Conservation (phyloP, 305 asterid species). For the Fraxinus baroniana region DNA sequence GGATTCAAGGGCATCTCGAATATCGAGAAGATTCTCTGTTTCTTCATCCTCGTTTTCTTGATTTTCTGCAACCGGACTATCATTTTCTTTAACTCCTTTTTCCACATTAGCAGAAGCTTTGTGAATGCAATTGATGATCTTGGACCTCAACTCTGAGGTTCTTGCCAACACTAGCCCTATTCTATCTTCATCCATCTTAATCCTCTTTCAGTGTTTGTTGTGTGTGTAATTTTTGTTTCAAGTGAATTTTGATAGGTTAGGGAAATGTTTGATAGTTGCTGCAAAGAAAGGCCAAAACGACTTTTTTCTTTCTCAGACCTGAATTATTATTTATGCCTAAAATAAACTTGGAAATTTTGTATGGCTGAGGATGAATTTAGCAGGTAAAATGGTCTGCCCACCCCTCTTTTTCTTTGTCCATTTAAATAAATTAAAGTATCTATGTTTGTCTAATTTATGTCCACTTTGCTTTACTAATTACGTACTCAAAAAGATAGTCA, state of each 20-base stretch:
- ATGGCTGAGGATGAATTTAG: constrained; percentile 20
- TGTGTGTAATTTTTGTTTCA: background rate
- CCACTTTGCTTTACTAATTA: background rate
- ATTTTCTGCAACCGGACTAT: constrained; percentile 30
- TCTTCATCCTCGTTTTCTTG: constrained; percentile 49
- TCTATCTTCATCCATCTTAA: constrained; percentile 67
- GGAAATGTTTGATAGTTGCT: background rate
- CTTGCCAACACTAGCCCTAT: constrained; percentile 71
- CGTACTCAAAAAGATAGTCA: too few species aligned
- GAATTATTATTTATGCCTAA: background rate
- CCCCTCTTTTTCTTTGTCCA: background rate
- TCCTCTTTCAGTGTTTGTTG: background rate
- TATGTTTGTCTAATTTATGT: background rate
- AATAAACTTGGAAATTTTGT: background rate
- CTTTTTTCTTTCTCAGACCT: background rate
- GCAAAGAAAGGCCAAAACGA: constrained; percentile 2
- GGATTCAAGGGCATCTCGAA: constrained; percentile 80
- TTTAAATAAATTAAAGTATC: background rate
- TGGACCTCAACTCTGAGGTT: constrained; percentile 71
- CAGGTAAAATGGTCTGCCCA: background rate
- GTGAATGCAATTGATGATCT: constrained; percentile 61
- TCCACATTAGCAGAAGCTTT: constrained; percentile 28
- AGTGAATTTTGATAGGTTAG: background rate
- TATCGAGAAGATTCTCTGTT: constrained; percentile 58
- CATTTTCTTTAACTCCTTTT: constrained; percentile 28